These are phyloP conservation scores for Beauveria brongniartii DNA, from an alignment of 2,329 filamentous ascomycete species.

Conservation along the genomic window DNA sequence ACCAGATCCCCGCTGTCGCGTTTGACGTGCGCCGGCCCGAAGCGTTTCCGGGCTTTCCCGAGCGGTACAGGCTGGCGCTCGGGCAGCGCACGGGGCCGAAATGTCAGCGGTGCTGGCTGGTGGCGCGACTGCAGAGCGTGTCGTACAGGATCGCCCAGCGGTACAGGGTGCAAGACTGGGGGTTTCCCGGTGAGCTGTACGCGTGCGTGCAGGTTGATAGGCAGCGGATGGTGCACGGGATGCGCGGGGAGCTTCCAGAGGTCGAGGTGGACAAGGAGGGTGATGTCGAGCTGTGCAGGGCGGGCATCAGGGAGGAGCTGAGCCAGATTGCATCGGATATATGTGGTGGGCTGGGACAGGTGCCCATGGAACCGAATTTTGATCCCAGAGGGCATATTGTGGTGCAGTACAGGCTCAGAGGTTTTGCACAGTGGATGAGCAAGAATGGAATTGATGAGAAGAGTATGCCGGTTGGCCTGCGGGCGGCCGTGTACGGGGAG, in stretches of 20 bases:
- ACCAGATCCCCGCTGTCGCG: not conserved
- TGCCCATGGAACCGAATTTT: conserved; percentile 11
- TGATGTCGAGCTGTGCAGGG: not conserved
- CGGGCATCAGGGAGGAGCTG: not conserved
- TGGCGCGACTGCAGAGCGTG: conserved; percentile 2
- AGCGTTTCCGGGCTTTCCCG: not conserved
- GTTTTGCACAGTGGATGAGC: not conserved
- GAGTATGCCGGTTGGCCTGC: not conserved
- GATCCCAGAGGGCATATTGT: conserved; percentile 1
- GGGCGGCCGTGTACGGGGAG: not conserved
- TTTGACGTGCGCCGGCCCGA: not conserved
- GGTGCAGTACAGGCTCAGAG: conserved; percentile 4
- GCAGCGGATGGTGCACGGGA: conserved; percentile 2
- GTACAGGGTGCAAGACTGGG: not conserved
- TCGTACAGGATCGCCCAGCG: not conserved
- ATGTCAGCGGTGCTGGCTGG: conserved; percentile 10
- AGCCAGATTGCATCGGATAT: not conserved
- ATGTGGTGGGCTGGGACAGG: conserved; percentile 1
- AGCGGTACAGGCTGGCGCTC: conserved; percentile 1
- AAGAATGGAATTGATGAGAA: not conserved
- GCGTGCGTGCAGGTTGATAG: conserved; percentile 10
- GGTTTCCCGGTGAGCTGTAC: conserved; percentile 2
- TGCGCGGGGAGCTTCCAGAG: not conserved
- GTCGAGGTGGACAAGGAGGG: not conserved
- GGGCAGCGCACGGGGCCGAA: conserved; percentile 5